Evolutionary conservation across 2,329 filamentous ascomycete genomes (phyloP), one percentile per base, ranked within the genome.

Genomic region (Bipolaris oryzae): DNA sequence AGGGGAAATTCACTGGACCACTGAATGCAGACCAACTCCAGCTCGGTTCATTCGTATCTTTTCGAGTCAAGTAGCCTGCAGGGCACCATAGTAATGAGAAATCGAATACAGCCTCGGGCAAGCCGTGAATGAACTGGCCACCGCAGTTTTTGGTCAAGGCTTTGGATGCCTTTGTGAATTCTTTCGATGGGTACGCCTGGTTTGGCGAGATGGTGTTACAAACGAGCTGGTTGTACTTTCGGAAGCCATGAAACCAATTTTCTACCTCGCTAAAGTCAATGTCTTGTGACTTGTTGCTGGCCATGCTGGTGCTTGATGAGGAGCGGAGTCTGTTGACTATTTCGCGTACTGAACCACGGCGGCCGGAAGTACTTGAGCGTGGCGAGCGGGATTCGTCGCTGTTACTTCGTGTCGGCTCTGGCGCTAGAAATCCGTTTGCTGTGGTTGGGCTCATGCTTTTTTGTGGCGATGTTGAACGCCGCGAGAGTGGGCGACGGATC

Each of bases 31-130:
- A 66, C 72, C 72, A 75, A 52, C 71, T 74, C 73, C 72, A 75
- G 1, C 68, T 67, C 13, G 73, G 73, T 21, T 71, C 69, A 10
- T 37, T 50, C 2, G 50, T 25, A 11, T 64, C 48, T 38, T 60
- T 61, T 10, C 56, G 58, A n/a, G 56, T 58, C 7, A 66, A 38
- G 1, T 52, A 39, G 7, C 53, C 66, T 3, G 68, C 65, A 21
- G 73, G 73, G 57, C 71, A 73, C 73, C 73, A 75, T 10, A 75
- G 61, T 2, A 75, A 57, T 10, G 71, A 62, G 37, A 69, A 65
- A 42, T 74, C 73, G 25, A 74, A 72, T 3, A 69, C 61, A 10
- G 68, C 58, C 58, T 75, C 73, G 2, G 73, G 73, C 31, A 75
- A 62, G 3, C 67, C 66, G 25, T 70, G 66, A 21, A 73, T 48